Percentiles rank a stretch among this genome's conserved stretches.
These are phyloP conservation scores for Peniophora sp. DNA, from an alignment of 1,284 basidiomycete species.

Conservation along the genomic window DNA sequence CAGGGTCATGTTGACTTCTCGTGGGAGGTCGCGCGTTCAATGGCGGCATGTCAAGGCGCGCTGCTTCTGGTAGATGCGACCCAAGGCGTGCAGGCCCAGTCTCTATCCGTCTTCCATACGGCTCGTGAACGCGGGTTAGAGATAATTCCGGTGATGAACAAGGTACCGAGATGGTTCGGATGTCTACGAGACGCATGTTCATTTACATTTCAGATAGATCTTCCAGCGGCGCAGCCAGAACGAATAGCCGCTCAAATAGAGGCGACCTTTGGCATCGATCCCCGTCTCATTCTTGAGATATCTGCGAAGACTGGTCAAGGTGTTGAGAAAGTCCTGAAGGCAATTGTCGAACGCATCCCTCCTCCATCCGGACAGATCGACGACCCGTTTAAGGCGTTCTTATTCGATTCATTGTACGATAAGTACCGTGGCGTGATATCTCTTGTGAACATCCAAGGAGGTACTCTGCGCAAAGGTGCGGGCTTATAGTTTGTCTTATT, in stretches of 20 bases:
- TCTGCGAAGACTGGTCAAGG: conserved; percentile 93
- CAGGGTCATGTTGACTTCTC: conserved; percentile 94
- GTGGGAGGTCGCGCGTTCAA: conserved; percentile 91
- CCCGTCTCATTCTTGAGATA: conserved; percentile 66
- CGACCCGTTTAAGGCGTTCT: conserved; percentile 71
- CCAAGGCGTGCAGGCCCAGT: conserved; percentile 97
- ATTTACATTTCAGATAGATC: too few relatives aligned
- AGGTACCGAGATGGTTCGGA: conserved; percentile 45
- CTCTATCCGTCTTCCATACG: conserved; percentile 90
- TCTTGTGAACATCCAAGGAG: conserved; percentile 73
- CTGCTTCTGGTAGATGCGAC: conserved; percentile 90
- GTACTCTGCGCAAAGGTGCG: conserved; percentile 56
- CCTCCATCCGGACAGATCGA: conserved; percentile 51
- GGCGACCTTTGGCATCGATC: conserved; percentile 73
- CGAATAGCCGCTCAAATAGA: conserved; percentile 76
- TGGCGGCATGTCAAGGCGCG: conserved; percentile 92
- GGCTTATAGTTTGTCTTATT: conserved; percentile 2
- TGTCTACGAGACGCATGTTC: too few relatives aligned
- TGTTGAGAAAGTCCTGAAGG: conserved; percentile 66
- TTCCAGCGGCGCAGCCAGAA: conserved; percentile 79
- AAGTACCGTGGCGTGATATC: conserved; percentile 96
- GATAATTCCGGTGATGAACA: conserved; percentile 93
- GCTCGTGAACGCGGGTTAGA: conserved; percentile 77
- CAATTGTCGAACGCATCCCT: conserved; percentile 80
- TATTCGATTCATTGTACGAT: conserved; percentile 94